Evolutionary conservation across 2,329 filamentous ascomycete species (phyloP).

Genomic region (Pseudocercospora crystallina): DNA sequence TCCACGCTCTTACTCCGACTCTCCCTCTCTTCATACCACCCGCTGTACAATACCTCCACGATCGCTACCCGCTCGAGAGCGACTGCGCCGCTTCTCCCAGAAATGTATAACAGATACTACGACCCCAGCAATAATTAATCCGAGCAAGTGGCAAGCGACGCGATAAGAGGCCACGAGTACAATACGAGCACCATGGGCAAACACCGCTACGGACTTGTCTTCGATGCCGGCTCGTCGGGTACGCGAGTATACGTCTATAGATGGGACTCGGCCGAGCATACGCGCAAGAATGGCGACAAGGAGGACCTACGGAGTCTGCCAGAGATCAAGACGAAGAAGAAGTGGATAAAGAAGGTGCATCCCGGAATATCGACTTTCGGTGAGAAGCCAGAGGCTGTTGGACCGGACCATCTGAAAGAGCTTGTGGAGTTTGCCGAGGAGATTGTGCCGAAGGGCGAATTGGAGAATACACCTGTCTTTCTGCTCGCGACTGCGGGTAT

Average conservation of each 20-base stretch:
- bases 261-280: slow-evolving; percentile 77
- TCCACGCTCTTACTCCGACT: too few species aligned
- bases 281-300: slow-evolving; percentile 60
- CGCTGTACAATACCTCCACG: too few species aligned
- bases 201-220: slow-evolving; percentile 78
- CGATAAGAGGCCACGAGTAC: too few species aligned
- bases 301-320: slow-evolving; percentile 70
- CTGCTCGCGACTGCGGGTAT: slow-evolving; percentile 95
- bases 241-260: slow-evolving; percentile 92
- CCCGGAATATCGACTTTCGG: slow-evolving; percentile 91
- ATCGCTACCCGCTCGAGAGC: slow-evolving; percentile 1
- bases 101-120: neutral
- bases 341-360: slow-evolving; percentile 90
- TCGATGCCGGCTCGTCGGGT: slow-evolving; percentile 96
- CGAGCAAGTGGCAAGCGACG: neutral
- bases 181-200: slow-evolving; percentile 28
- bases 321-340: slow-evolving; percentile 76
- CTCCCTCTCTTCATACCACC: too few species aligned
- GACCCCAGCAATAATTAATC: slow-evolving; percentile 1
- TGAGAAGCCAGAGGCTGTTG: slow-evolving; percentile 71
- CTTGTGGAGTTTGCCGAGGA: slow-evolving; percentile 80
- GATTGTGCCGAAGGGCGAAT: slow-evolving; percentile 72
- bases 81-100: neutral
- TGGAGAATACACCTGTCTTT: slow-evolving; percentile 85
- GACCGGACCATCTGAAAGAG: slow-evolving; percentile 74